A percentile compares a stretch with the other conserved stretches of the same genome.
Evolutionary conservation across 2,329 filamentous ascomycete species (phyloP).

Genomic region (Monilinia aucupariae): DNA sequence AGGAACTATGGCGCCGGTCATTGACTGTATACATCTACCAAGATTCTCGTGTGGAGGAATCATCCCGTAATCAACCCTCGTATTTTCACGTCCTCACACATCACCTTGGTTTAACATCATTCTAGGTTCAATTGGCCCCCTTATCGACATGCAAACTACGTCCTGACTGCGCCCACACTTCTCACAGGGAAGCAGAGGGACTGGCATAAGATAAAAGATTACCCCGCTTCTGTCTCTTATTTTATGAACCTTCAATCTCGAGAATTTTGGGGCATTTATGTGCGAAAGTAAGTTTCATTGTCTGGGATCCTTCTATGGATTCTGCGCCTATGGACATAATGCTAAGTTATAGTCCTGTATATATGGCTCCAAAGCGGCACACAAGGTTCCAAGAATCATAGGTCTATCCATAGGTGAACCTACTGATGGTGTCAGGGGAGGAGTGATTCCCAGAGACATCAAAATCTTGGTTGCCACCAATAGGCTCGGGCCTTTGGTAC

Average conservation of each 20-base stretch:
- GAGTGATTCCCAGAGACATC: background rate
- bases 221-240: background rate
- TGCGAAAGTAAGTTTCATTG: background rate
- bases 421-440: background rate
- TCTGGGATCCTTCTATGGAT: background rate
- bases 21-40: background rate
- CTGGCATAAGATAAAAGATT: background rate
- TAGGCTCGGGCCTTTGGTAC: background rate
- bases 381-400: background rate
- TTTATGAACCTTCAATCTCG: background rate
- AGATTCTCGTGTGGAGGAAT: background rate
- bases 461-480: too few relatives aligned
- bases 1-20: background rate
- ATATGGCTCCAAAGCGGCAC: background rate
- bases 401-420: background rate
- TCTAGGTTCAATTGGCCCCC: background rate
- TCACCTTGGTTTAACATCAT: background rate
- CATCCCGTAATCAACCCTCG: background rate
- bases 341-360: background rate
- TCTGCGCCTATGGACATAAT: background rate
- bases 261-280: constrained; percentile 2
- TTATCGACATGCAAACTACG: background rate
- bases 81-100: background rate
- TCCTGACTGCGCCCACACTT: background rate
- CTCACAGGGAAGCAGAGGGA: background rate